phyloP scores from a whole-genome alignment of 164 flowering plant species.

The Piper betle region DNA sequence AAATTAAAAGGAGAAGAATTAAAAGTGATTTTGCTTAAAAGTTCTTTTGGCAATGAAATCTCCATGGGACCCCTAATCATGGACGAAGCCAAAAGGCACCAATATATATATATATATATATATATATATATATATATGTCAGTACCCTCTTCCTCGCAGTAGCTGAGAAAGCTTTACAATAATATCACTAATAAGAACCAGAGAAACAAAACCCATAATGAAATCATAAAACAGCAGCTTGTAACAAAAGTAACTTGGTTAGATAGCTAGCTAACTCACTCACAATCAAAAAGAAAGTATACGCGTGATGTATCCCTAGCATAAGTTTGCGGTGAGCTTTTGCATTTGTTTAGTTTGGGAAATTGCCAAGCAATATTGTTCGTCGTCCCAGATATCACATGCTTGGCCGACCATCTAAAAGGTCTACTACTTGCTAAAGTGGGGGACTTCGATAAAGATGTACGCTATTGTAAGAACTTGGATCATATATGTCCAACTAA shows the following conservation, averaged over 20 bases:
- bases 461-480: background rate
- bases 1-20: background rate
- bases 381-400: background rate
- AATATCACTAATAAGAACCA: background rate
- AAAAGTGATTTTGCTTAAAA: conserved; percentile 6
- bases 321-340: conserved; percentile 14
- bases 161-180: background rate
- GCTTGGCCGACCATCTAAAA: conserved; percentile 17
- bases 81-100: conserved; percentile 15
- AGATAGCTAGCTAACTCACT: conserved; percentile 2
- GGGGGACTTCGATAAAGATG: background rate
- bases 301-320: conserved; percentile 34
- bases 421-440: background rate
- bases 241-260: background rate
- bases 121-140: conserved; percentile 5
- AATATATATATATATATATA: conserved; percentile 5
- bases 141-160: background rate
- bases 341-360: conserved; percentile 14
- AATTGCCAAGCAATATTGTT: conserved; percentile 5
- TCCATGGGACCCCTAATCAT: conserved; percentile 20
- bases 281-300: conserved; percentile 6
- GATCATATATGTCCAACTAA: background rate
- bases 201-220: background rate
- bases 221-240: background rate
- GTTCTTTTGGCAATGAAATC: conserved; percentile 9